Evolutionary conservation across 495 filamentous ascomycete species (phyloP), one percentile per base, ranked within the genome.

Genomic region (Endocarpon pusillum): DNA sequence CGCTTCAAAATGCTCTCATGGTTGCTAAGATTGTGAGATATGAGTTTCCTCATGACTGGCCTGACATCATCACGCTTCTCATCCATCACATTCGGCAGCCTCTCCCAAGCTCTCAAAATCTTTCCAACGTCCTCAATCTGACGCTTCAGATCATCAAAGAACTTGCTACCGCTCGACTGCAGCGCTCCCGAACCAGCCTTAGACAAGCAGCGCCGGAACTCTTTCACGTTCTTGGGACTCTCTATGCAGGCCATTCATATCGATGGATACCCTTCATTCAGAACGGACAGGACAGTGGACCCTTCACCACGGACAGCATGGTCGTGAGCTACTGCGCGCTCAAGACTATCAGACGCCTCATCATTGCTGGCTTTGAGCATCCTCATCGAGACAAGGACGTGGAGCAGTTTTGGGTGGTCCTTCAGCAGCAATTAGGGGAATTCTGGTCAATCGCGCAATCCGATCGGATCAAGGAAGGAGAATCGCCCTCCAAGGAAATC

Each of bases 91-190:
- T 1, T 56, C 51, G 3, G 28, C 49, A 63, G 23, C 51, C 59
- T 11, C 51, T 48, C 23, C 47, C 54, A 16, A 62, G 61, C 44
- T 58, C 59, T 1, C 38, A 75, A 7, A 63, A 68, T 35, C 69
- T 94, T 10, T 65, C 71, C 17, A 70, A 87, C 38, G 65, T 73
- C 14, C 66, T 94, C 31, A 61, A 80, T 25, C 75, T 92, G 5
- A 54, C 94, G 28, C 59, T 94, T 1, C 75, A 84, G 26, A 73
- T 91, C 29, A 71, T 93, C 41, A 96, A 94, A 56, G 89, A 94
- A 51, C 59, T 94, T 5, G 69, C 80, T 0, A 85, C 80, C 3
- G 84, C 76, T 1, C 69, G 83, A 16, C 48, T 94, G 28, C 67
- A 66, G 34, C 66, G 66, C 35, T 79, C 75, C 1, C 71, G 81